Evolutionary conservation across 2,329 filamentous ascomycete species (phyloP), one percentile per base, ranked within the genome.

Genomic region (Alternaria sp.): DNA sequence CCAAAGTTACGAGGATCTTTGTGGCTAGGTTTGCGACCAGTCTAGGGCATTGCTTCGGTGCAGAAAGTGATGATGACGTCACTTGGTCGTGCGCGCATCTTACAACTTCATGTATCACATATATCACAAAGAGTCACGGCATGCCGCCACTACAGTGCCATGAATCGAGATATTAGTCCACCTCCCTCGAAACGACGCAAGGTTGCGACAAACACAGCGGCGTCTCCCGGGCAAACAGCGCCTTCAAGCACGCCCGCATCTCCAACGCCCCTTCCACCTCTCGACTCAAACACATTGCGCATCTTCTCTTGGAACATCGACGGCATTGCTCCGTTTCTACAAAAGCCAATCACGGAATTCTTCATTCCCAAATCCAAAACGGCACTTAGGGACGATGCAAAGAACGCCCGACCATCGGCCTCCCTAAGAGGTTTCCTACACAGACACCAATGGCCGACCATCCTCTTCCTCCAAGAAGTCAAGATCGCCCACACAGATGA

Each of bases 251-350:
- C 58, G 21, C 55, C 60, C 53, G 28, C 54, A 50, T 18, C 58
- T 21, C 54, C 58, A 54, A 30, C 54, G 46, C 25, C 25, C 20
- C 51, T 63, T 10, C 61, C 66, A 25, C 28, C 45, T 28, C 41
- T 63, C 18, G 26, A 61, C 12, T 12, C 51, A n/a, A 46, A 70
- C 37, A 54, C 58, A 8, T 67, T 84, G 11, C 72, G 72, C 6
- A 77, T 85, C 26, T 83, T 81, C 70, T 82, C 82, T 10, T 85
- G 83, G 84, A 85, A 85, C 67, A 73, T 85, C 67, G 84, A 85
- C 65, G 82, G 83, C 56, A 82, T 85, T 43, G 66, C 69, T 5
- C 81, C 83, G 1, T 82, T 85, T 50, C 53, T 77, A 1, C 77
- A 81, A 49, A 74, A 81, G 58, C 63, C 78, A 3, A 82, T 85